Conservation (phyloP, 768 basidiomycete genomes). For the Suillus subalutaceus region DNA sequence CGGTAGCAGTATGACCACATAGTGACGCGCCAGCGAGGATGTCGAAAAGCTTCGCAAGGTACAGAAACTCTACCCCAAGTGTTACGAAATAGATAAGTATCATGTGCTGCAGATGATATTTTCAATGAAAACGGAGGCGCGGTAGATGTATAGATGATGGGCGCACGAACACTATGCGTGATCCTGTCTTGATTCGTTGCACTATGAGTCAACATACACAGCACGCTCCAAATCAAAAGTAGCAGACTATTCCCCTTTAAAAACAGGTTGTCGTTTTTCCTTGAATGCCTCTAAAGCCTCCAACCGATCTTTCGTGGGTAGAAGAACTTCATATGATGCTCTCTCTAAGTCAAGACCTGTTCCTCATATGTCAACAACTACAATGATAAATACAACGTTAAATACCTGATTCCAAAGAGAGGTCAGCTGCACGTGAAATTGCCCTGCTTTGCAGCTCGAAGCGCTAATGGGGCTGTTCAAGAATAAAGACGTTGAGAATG, state of each 20-base stretch:
- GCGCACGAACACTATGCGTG: not conserved
- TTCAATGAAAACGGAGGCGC: not conserved
- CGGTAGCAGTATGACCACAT: not conserved
- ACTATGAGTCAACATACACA: not conserved
- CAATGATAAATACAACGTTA: not conserved
- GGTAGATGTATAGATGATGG: not conserved
- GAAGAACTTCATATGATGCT: slow-evolving; percentile 78
- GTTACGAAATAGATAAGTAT: not conserved
- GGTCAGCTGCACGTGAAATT: slow-evolving; percentile 77
- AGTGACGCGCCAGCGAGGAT: not conserved
- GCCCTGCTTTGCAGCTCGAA: slow-evolving; percentile 89
- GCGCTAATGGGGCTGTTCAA: slow-evolving; percentile 74
- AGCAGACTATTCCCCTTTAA: slow-evolving; percentile 68
- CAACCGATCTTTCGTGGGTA: slow-evolving; percentile 72
- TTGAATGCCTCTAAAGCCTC: slow-evolving; percentile 89
- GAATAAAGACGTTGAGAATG: not conserved
- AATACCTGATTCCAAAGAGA: slow-evolving; percentile 75
- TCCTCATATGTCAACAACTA: slow-evolving; percentile 6
- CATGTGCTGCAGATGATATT: not conserved
- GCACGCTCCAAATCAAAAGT: slow-evolving; percentile 2
- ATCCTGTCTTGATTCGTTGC: not conserved
- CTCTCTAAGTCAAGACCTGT: slow-evolving; percentile 91
- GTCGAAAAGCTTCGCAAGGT: not conserved
- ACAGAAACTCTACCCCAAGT: not conserved
- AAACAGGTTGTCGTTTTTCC: slow-evolving; percentile 78